Evolutionary conservation across 2,329 filamentous ascomycete species (phyloP), one percentile per base, ranked within the genome.

Genomic region (Fusarium proliferatum): DNA sequence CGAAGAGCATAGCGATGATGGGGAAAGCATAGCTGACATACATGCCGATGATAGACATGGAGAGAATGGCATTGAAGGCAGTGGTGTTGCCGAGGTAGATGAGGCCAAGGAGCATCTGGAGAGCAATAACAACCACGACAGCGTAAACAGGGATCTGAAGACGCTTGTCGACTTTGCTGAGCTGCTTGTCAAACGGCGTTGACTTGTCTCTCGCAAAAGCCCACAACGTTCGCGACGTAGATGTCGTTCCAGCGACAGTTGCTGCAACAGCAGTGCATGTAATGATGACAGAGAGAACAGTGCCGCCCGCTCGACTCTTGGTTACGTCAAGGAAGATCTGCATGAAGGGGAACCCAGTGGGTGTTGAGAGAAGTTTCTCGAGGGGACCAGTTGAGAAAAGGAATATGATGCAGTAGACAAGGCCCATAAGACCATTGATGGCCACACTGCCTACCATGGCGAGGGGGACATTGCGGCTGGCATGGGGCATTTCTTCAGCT

Each of bases 351-450:
- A 84, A 85, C 0, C 85, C 85, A 0, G 82, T 85, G 0, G 81
- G 79, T 1, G 84, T 84, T 1, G 78, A 53, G 5, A 86, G 78
- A 6, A 87, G 74, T 0, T 76, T 72, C 2, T 84, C 76, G 2
- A 86, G 78, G 8, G 75, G 71, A 3, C 84, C 84, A 1, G 85
- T 80, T 2, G 80, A 83, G 75, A 83, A 88, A 3, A 87, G 78
- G 0, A 88, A 75, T 10, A 86, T 76, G 59, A 85, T 79, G 38
- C 78, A 79, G 68, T 83, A 86, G 6, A 79, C 77, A 4, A 87
- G 77, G 6, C 85, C 86, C 53, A 87, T 81, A 2, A 87, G 55
- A 0, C 85, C 85, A 56, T 87, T 87, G 42, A 85, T 75, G 0
- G 80, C 58, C 4, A 81, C 79, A 43, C 78, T 80, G 9, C 80